Conservation (phyloP, 805 yeast species). For the Candida easanensis region DNA sequence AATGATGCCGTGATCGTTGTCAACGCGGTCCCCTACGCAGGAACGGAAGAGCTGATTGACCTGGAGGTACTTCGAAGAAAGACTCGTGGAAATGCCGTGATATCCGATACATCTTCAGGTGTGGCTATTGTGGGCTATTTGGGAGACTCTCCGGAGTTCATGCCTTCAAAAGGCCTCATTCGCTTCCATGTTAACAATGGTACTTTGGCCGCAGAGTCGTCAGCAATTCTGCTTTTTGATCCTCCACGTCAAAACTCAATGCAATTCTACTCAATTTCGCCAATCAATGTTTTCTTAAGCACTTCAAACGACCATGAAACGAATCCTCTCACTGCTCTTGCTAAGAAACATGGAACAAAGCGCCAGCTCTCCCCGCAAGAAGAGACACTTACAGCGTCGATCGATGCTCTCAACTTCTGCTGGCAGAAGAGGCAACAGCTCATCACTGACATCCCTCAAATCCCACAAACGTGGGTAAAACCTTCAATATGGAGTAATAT, state of each 20-base stretch:
- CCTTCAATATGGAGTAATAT: constrained; percentile 2
- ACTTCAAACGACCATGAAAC: constrained; percentile 13
- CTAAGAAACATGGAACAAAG: constrained; percentile 10
- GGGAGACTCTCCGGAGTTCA: constrained; percentile 1
- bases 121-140: constrained; percentile 10
- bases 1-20: constrained; percentile 11
- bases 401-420: constrained; percentile 21
- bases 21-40: constrained; percentile 10
- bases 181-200: constrained; percentile 3
- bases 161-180: not conserved
- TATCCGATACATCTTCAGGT: not conserved
- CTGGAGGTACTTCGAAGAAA: not conserved
- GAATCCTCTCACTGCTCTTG: not conserved
- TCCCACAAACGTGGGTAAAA: constrained; percentile 16
- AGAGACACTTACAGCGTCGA: constrained; percentile 5
- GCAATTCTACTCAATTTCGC: constrained; percentile 76
- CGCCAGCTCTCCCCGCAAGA: constrained; percentile 10
- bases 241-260: constrained; percentile 70
- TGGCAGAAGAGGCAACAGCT: constrained; percentile 18
- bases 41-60: constrained; percentile 6
- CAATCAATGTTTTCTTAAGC: constrained; percentile 59
- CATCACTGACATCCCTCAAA: constrained; percentile 11
- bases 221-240: constrained; percentile 50
- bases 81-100: not conserved
- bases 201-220: constrained; percentile 6